Percentiles rank a stretch among this genome's conserved stretches.
Conservation (phyloP, 441 rosid genomes). For the Lepidium campestre region DNA sequence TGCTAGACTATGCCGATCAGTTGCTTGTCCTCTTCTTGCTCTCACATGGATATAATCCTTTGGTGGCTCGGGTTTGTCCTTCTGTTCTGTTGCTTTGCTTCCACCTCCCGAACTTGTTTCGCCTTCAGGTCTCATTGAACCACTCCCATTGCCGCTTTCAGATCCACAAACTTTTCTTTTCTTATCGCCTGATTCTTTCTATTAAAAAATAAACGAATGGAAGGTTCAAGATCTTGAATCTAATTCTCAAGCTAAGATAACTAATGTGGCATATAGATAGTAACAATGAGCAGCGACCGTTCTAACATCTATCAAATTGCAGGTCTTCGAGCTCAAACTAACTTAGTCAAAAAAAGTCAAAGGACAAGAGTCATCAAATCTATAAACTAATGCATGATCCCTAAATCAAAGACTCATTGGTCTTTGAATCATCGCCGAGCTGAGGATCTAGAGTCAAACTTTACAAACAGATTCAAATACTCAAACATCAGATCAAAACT, state of each 20-base stretch:
- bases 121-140: constrained; percentile 45
- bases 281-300: neutral
- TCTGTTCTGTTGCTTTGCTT: constrained; percentile 47
- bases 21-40: constrained; percentile 75
- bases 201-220: constrained; percentile 10
- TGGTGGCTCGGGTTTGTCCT: constrained; percentile 56
- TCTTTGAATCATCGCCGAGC: neutral
- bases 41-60: constrained; percentile 70
- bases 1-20: constrained; percentile 68
- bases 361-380: constrained; percentile 5
- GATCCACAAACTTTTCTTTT: constrained; percentile 41
- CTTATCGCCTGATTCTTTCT: constrained; percentile 65
- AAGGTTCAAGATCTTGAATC: neutral
- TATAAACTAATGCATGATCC: constrained; percentile 19
- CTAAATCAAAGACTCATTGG: constrained; percentile 2
- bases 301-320: neutral
- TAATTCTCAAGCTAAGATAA: constrained; percentile 3
- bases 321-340: constrained; percentile 7
- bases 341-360: constrained; percentile 23
- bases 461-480: neutral
- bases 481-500: neutral
- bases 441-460: constrained; percentile 18
- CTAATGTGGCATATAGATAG: neutral
- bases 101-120: constrained; percentile 60
- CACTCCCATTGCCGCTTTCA: constrained; percentile 36